A percentile compares a stretch with the other conserved stretches of the same genome.
Evolutionary conservation across 768 basidiomycete genomes (phyloP).

Genomic region (Leccinellum albellum): DNA sequence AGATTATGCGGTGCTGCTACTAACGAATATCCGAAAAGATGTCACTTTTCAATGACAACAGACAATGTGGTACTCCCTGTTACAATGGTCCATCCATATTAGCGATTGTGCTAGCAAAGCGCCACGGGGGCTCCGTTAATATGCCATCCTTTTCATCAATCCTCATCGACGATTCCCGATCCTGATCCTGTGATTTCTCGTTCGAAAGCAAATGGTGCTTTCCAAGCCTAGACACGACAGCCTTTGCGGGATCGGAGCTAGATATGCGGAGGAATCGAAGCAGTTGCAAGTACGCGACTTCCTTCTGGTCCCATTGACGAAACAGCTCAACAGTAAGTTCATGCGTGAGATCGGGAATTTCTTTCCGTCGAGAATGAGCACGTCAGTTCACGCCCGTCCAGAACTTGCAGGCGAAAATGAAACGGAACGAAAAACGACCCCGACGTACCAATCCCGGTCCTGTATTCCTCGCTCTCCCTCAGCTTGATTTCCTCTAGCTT

Average conservation of each 20-base stretch:
- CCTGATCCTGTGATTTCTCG: slow-evolving; percentile 6
- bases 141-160: slow-evolving; percentile 27
- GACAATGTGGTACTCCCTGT: background rate
- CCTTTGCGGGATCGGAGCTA: slow-evolving; percentile 45
- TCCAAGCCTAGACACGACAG: slow-evolving; percentile 57
- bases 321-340: slow-evolving; percentile 65
- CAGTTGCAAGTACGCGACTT: slow-evolving; percentile 63
- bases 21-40: background rate
- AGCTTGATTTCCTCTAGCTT: slow-evolving; percentile 70
- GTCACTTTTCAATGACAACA: background rate
- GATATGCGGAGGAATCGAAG: slow-evolving; percentile 77
- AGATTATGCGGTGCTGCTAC: background rate
- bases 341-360: slow-evolving; percentile 78
- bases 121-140: slow-evolving; percentile 28
- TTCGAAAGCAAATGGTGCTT: slow-evolving; percentile 42
- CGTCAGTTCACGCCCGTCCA: background rate
- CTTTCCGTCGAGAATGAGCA: slow-evolving; percentile 34
- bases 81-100: slow-evolving; percentile 34
- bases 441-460: slow-evolving; percentile 71
- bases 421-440: slow-evolving; percentile 17
- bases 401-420: background rate
- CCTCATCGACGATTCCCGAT: slow-evolving; percentile 23
- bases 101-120: slow-evolving; percentile 37
- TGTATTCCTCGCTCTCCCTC: slow-evolving; percentile 67
- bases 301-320: slow-evolving; percentile 74